A percentile compares a stretch with the other conserved stretches of the same genome.
These are phyloP conservation scores for Vitellaria paradoxa DNA, from an alignment of 179 eudicot species.

Conservation along the genomic window DNA sequence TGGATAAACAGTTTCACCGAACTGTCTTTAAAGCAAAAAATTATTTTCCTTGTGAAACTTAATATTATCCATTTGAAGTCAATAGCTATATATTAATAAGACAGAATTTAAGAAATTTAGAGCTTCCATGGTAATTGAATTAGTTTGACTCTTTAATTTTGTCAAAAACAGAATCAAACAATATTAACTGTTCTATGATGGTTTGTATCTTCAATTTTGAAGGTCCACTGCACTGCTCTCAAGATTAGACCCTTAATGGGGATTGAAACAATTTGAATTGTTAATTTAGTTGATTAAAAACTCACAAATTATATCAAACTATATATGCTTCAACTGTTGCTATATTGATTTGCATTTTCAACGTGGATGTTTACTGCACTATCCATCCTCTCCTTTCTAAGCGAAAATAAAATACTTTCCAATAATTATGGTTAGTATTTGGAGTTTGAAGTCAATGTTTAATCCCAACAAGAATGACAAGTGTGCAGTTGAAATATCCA, in stretches of 20 bases:
- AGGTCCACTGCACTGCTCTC: not conserved
- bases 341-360: too few species aligned
- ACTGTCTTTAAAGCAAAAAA: too few species aligned
- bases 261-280: too few species aligned
- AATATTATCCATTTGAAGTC: not conserved
- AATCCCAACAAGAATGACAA: not conserved
- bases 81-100: not conserved
- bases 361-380: too few species aligned
- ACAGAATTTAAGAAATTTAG: not conserved
- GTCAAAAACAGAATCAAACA: too few species aligned
- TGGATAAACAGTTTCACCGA: too few species aligned
- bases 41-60: not conserved
- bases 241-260: too few species aligned
- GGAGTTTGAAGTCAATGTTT: not conserved
- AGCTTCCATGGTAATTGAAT: not conserved
- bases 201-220: not conserved
- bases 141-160: constrained; percentile 3
- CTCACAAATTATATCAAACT: too few species aligned
- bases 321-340: not conserved
- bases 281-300: too few species aligned
- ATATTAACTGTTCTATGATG: too few species aligned
- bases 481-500: not conserved
- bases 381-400: not conserved
- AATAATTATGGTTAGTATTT: not conserved
- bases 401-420: not conserved